Conservation (phyloP, 2,329 filamentous ascomycete species). For the Apiospora saccharicola region DNA sequence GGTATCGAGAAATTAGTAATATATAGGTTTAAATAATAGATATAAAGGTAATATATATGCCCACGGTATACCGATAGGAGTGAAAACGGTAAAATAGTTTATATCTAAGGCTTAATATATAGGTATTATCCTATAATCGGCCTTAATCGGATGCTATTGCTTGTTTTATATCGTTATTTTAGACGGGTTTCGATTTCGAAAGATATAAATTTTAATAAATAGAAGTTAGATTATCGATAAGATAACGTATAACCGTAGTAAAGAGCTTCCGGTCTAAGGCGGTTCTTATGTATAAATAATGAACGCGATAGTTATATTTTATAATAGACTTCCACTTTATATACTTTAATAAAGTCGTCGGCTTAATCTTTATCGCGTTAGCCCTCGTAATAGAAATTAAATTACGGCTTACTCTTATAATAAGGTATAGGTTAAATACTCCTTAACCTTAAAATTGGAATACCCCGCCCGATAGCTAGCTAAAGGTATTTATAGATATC, state of each 20-base stretch:
- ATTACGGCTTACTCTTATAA: background rate
- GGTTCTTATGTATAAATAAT: background rate
- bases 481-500: background rate
- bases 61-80: background rate
- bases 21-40: background rate
- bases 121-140: background rate
- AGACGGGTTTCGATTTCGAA: background rate
- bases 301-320: background rate
- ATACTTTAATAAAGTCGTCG: background rate
- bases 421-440: background rate
- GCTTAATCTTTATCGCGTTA: background rate
- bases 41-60: background rate
- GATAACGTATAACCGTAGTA: background rate
- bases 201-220: background rate
- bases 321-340: background rate
- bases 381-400: background rate
- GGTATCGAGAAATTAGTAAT: background rate
- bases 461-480: background rate
- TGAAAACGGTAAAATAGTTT: background rate
- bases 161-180: background rate
- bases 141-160: background rate
- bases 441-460: background rate
- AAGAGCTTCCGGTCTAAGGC: background rate
- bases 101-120: background rate
- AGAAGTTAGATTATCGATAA: background rate